Base-by-base conservation (phyloP, 2,329 filamentous ascomycete species). In the Sporothrix phasma region DNA sequence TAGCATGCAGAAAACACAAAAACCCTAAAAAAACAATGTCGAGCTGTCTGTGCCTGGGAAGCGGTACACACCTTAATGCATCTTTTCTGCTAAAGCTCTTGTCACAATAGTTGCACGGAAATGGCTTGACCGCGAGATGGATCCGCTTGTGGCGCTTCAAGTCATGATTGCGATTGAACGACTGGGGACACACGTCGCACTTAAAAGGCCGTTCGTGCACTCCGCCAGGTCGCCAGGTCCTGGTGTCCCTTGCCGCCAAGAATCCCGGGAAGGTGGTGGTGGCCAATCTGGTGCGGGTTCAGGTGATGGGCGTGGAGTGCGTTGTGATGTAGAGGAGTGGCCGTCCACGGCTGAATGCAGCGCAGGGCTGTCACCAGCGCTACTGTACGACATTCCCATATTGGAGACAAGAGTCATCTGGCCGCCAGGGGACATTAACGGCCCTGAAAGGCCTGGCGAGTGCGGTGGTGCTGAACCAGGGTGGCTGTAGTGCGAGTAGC, bases 11-110 rank as follows among this genome's bases (percentile, higher is more conserved):
- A 45, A 61, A 3, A 58, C 13, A 43, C 45, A 47, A 31, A 39
- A 60, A 26, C 15, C n/a, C n/a, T n/a, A n/a, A n/a, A n/a, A n/a
- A n/a, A n/a, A n/a, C n/a, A n/a, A n/a, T n/a, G n/a, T n/a, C n/a
- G n/a, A n/a, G n/a, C n/a, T n/a, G n/a, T n/a, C n/a, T n/a, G n/a
- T n/a, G n/a, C n/a, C n/a, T n/a, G n/a, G n/a, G n/a, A n/a, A 64
- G 39, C 45, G 17, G 19, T 1, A 78, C 84, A 71, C 78, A 97
- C 94, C 89, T 97, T 97, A 99, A 79, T 10, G 94, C 94, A 75
- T 97, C 94, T 74, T 97, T 97, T 66, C 94, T 83, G 3, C 92
- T 97, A 72, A 99, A 99, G 73, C 90, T 94, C 83, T 97, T 97
- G 67, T 96, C 92, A 73, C 94, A 99, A 71, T 88, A 88, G 6